Evolutionary conservation across 768 basidiomycete genomes (phyloP).

Genomic region (Termitomyces sp.): DNA sequence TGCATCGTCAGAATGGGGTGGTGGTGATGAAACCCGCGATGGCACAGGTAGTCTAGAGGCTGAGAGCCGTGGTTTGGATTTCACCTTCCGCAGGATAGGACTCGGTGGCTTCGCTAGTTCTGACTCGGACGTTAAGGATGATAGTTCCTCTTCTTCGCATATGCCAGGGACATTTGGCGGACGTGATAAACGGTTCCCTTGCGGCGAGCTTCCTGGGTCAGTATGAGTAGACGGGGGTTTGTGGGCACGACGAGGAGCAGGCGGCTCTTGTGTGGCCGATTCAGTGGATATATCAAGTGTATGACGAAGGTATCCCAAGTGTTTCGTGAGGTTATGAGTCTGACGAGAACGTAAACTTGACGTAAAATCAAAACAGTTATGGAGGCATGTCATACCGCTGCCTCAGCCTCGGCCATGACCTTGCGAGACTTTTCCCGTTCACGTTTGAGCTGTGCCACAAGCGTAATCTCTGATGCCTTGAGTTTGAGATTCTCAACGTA

Average conservation of each 20-base stretch:
- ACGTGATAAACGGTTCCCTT: conserved; percentile 53
- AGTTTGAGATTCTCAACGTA: conserved; percentile 80
- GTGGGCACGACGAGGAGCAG: conserved; percentile 45
- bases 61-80: conserved; percentile 42
- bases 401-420: conserved; percentile 68
- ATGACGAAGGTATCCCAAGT: conserved; percentile 59
- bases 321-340: conserved; percentile 60
- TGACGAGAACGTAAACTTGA: conserved; percentile 20
- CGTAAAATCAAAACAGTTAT: conserved; percentile 5
- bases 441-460: conserved; percentile 70
- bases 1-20: conserved; percentile 25
- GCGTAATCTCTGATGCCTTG: conserved; percentile 74
- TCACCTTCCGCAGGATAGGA: conserved; percentile 37
- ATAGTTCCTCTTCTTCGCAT: conserved; percentile 60
- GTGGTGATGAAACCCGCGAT: conserved; percentile 35
- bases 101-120: conserved; percentile 32
- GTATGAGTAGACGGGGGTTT: conserved; percentile 36
- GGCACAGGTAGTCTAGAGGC: conserved; percentile 45
- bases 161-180: conserved; percentile 65
- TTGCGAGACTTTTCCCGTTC: conserved; percentile 74
- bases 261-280: conserved; percentile 31
- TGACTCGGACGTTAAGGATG: conserved; percentile 36
- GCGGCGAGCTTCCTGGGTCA: conserved; percentile 34
- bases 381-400: conserved; percentile 45
- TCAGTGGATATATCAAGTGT: conserved; percentile 41